A percentile compares a stretch with the other conserved stretches of the same genome.
These are phyloP conservation scores for Carallia brachiata DNA, from an alignment of 345 rosid genomes.

Conservation along the genomic window DNA sequence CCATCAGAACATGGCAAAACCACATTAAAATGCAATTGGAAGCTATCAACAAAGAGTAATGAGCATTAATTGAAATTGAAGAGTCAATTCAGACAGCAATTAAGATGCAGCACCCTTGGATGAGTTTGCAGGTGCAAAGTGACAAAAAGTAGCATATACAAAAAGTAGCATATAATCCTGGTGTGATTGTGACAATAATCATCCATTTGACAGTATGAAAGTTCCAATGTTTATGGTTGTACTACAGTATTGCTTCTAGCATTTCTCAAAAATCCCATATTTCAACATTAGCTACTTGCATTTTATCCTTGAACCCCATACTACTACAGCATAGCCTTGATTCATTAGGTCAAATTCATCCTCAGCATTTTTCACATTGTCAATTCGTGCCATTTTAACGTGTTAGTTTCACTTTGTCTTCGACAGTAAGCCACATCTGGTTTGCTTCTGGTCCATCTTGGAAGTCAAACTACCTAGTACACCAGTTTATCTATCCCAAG, in stretches of 20 bases:
- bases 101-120: background rate
- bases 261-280: background rate
- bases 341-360: too few species aligned
- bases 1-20: background rate
- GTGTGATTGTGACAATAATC: background rate
- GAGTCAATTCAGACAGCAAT: background rate
- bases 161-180: constrained; percentile 8
- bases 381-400: background rate
- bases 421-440: background rate
- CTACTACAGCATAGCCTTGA: background rate
- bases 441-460: background rate
- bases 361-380: too few species aligned
- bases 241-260: background rate
- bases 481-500: background rate
- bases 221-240: background rate
- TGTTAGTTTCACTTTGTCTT: background rate
- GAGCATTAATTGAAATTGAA: too few species aligned
- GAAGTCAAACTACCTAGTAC: background rate
- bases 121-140: background rate
- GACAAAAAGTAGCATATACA: constrained; percentile 4
- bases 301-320: background rate
- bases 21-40: background rate
- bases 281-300: background rate
- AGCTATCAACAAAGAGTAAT: background rate
- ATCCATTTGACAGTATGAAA: background rate